These are phyloP conservation scores for Lunularia cruciata DNA, from an alignment of 225 moss, liverwort and hornwort species.

Conservation along the genomic window DNA sequence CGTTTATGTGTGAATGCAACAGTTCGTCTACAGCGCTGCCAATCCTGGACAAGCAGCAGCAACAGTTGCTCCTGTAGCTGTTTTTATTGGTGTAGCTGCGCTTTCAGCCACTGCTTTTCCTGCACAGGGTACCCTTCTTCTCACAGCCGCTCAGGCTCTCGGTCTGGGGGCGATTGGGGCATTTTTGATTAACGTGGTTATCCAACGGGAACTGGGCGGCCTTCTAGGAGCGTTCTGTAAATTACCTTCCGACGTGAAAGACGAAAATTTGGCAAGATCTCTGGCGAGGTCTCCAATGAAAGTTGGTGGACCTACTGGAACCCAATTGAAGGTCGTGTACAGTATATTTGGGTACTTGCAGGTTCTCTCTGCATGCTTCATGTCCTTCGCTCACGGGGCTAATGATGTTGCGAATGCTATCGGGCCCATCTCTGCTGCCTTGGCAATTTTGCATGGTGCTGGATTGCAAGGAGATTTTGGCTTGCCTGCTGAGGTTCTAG, in stretches of 20 bases:
- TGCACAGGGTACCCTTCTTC: constrained; percentile 38
- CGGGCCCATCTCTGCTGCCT: constrained; percentile 91
- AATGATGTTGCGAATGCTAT: constrained; percentile 96
- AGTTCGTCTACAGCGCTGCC: constrained; percentile 92
- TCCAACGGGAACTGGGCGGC: constrained; percentile 67
- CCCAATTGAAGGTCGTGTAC: constrained; percentile 80
- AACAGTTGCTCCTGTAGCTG: constrained; percentile 80
- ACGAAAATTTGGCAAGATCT: constrained; percentile 8
- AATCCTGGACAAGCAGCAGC: constrained; percentile 97
- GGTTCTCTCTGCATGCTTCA: constrained; percentile 91
- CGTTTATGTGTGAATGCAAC: not conserved
- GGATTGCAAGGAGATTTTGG: constrained; percentile 45
- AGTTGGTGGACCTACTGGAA: constrained; percentile 85
- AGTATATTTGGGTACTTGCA: constrained; percentile 90
- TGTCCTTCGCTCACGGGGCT: constrained; percentile 96
- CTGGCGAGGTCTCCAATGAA: constrained; percentile 45
- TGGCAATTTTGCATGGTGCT: constrained; percentile 68
- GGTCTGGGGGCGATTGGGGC: constrained; percentile 65
- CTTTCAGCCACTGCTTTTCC: constrained; percentile 74
- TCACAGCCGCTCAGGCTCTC: constrained; percentile 68
- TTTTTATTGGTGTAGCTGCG: constrained; percentile 73
- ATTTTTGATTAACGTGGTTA: constrained; percentile 65
- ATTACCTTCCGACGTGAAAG: constrained; percentile 48
- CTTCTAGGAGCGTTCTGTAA: constrained; percentile 69
- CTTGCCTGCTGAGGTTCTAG: constrained; percentile 75